Evolutionary conservation across 164 flowering plant species (phyloP), one percentile per base, ranked within the genome.

Genomic region (Malania oleifera): DNA sequence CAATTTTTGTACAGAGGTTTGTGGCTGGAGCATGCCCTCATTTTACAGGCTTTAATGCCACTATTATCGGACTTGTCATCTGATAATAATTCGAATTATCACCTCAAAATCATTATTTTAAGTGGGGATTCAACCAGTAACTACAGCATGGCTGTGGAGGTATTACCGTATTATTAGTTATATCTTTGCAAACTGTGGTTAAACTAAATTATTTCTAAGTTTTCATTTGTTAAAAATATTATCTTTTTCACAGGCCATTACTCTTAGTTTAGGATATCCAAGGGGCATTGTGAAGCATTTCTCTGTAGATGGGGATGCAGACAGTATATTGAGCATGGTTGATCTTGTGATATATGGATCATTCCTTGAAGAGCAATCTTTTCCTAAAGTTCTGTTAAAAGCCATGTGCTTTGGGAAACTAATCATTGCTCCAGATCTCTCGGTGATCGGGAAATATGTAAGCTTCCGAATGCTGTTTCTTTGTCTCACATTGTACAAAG

Each of bases 1-100:
- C 85, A 80, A 56, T 79, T 87, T 72, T 57, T 69, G 54, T 89
- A 89, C 75, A 80, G 73, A 73, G 98, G 96, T 40, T 59, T 80
- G 64, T 91, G 96, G 99, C 71, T 95, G 77, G 99, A 91, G 62
- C 96, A 91, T 65, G 82, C 98, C 27, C 77, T 89, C 50, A 65
- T 95, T 59, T 70, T 95, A 67, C 73, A 81, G 68, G 93, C 96
- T 45, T 56, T 95, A 31, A 54, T 64, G 53, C 96, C 99, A 58
- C 67, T 89, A 56, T 50, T 85, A 31, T 61, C 68, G 1, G 73
- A 80, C 5, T 75, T 77, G 18, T 64, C 66, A 24, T 20, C 38
- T 19, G 71, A 70, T 64, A 55, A 56, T 46, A 54, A 51, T 62
- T 74, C 80, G 10, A 60, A 26, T 58, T 73, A 82, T 66, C 79